Conservation (phyloP, 352 stramenopile species). For the Nothophytophthora sp. region DNA sequence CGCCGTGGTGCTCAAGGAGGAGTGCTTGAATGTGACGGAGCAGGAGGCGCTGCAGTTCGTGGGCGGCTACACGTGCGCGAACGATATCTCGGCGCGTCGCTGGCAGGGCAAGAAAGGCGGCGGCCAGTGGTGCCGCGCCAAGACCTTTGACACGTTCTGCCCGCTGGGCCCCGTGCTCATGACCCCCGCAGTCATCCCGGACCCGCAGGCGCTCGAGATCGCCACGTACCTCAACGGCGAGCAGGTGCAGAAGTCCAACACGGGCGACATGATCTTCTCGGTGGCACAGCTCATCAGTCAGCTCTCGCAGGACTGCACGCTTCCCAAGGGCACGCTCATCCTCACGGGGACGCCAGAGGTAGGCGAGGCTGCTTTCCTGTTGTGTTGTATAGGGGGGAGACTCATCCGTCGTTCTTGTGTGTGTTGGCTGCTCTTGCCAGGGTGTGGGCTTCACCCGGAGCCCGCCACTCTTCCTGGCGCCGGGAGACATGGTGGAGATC, state of each 20-base stretch:
- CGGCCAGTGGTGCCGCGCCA: conserved; percentile 88
- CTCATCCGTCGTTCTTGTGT: conserved; percentile 1
- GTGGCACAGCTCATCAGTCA: conserved; percentile 88
- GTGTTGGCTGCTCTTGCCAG: no score
- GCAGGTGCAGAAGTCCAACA: conserved; percentile 88
- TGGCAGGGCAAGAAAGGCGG: conserved; percentile 89
- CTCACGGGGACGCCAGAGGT: conserved; percentile 91
- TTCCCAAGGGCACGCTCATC: conserved; percentile 88
- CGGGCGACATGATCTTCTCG: conserved; percentile 91
- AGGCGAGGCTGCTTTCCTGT: conserved; percentile 3
- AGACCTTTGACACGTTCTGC: conserved; percentile 92
- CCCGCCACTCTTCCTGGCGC: conserved; percentile 82
- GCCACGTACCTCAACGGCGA: conserved; percentile 82
- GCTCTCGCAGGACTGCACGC: conserved; percentile 88
- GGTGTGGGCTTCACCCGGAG: conserved; percentile 89
- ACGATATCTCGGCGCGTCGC: conserved; percentile 87
- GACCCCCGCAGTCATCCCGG: conserved; percentile 65
- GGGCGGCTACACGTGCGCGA: conserved; percentile 86
- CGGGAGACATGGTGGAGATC: conserved; percentile 90
- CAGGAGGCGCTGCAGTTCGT: conserved; percentile 86
- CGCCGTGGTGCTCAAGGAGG: conserved; percentile 84
- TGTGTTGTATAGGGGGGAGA: neutral
- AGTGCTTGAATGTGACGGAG: conserved; percentile 81
- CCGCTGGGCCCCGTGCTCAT: conserved; percentile 88
- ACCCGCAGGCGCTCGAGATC: conserved; percentile 80